Conservation (phyloP, 805 yeast species). For the Lipomyces orientalis region DNA sequence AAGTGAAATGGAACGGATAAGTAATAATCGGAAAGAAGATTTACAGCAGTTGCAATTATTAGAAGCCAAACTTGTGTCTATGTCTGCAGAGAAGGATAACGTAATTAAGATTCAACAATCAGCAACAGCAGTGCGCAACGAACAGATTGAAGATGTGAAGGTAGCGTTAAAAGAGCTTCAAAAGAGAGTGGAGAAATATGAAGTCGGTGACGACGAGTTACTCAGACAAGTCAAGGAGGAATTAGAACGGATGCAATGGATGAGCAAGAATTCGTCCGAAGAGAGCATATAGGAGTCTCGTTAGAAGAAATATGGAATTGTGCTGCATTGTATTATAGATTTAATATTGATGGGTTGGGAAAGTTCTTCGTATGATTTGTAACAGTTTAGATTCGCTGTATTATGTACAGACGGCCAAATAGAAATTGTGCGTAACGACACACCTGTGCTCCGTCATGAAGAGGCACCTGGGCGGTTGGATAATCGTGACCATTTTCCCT, state of each 20-base stretch:
- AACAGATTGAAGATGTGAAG: constrained; percentile 15
- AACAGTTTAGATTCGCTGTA: neutral
- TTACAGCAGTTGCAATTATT: constrained; percentile 3
- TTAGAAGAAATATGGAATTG: neutral
- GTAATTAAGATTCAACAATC: constrained; percentile 15
- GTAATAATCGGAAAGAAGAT: constrained; percentile 18
- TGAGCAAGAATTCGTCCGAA: constrained; percentile 18
- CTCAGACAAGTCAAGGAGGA: constrained; percentile 16
- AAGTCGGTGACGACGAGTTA: constrained; percentile 15
- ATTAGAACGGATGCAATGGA: constrained; percentile 23
- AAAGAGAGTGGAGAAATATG: constrained; percentile 9
- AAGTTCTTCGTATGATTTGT: neutral
- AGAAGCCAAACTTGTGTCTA: constrained; percentile 4
- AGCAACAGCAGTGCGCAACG: neutral
- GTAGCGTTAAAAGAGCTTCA: constrained; percentile 13
- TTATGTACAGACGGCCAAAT: neutral
- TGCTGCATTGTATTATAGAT: neutral
- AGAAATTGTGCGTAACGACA: neutral
- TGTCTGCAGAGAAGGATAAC: constrained; percentile 16
- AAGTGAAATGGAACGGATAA: constrained; percentile 19
- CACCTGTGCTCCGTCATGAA: too few relatives aligned
- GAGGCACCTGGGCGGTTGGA: too few relatives aligned
- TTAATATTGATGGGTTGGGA: neutral
- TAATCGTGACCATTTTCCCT: too few relatives aligned
- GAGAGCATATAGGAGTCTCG: neutral